Evolutionary conservation across 495 filamentous ascomycete genomes (phyloP).

Genomic region (Daldinia loculata): DNA sequence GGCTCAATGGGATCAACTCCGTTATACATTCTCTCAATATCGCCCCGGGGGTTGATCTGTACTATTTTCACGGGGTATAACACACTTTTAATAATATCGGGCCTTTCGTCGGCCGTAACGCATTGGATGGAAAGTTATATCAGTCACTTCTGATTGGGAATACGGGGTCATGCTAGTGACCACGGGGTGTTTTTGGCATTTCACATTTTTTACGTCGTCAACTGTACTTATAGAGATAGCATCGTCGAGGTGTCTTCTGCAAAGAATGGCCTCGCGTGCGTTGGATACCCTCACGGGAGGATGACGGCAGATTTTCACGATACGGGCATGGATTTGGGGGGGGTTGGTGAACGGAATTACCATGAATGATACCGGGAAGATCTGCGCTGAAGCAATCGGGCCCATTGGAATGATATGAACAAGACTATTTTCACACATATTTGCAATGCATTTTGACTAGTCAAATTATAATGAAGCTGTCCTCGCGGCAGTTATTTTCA

Average conservation of each 20-base stretch:
- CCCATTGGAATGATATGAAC: constrained; percentile 37
- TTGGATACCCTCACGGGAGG: constrained; percentile 48
- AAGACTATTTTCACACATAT: constrained; percentile 37
- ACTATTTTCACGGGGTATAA: constrained; percentile 42
- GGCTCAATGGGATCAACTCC: constrained; percentile 42
- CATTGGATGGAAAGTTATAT: constrained; percentile 22
- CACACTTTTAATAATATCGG: constrained; percentile 35
- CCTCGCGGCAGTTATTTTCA: constrained; percentile 23
- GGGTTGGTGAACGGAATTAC: constrained; percentile 32
- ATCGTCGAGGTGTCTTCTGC: constrained; percentile 27
- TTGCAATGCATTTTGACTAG: constrained; percentile 17
- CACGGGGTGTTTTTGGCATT: constrained; percentile 36
- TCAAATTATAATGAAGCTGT: constrained; percentile 35
- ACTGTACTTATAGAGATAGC: constrained; percentile 47
- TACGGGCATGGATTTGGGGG: constrained; percentile 28
- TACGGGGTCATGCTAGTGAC: constrained; percentile 22
- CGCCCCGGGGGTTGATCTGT: constrained; percentile 31
- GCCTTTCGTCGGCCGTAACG: constrained; percentile 16
- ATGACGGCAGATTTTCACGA: constrained; percentile 35
- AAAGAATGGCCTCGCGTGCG: constrained; percentile 38
- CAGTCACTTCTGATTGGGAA: constrained; percentile 19
- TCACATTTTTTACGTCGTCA: constrained; percentile 30
- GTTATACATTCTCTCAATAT: constrained; percentile 38
- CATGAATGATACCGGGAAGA: constrained; percentile 40
- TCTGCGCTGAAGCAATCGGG: constrained; percentile 27